phyloP scores from a whole-genome alignment of 306 rosid genomes.

The Prunus mume region DNA sequence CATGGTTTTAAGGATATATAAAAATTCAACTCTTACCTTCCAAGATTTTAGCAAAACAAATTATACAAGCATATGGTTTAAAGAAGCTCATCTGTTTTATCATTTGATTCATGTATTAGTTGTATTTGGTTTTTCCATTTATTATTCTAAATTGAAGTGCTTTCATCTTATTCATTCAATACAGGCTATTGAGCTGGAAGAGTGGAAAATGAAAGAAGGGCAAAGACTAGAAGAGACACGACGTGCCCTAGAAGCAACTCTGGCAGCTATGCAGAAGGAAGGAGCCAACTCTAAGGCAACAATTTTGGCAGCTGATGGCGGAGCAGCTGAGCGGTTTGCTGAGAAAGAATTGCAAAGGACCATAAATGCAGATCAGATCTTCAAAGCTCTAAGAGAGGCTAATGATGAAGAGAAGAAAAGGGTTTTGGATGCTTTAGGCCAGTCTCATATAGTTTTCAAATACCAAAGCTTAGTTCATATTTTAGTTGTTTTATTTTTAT shows the following conservation, averaged over 20 bases:
- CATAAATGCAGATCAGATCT: conserved; percentile 13
- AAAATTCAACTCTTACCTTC: too few species aligned
- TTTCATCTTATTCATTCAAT: neutral
- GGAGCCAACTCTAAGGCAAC: conserved; percentile 14
- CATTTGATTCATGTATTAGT: neutral
- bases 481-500: conserved; percentile 10
- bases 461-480: conserved; percentile 32
- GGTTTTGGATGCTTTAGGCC: conserved; percentile 21
- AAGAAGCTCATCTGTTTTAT: neutral
- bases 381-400: conserved; percentile 14
- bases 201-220: conserved; percentile 25
- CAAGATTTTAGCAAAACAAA: too few species aligned
- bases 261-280: conserved; percentile 9
- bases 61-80: neutral
- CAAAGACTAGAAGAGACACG: conserved; percentile 18
- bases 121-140: neutral
- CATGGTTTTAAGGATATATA: too few species aligned
- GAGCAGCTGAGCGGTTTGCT: conserved; percentile 20
- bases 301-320: conserved; percentile 8
- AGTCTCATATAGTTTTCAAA: conserved; percentile 15
- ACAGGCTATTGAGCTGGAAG: conserved; percentile 23
- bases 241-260: conserved; percentile 8
- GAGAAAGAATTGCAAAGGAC: conserved; percentile 20
- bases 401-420: neutral
- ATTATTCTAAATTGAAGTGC: neutral